phyloP scores from a whole-genome alignment of 2,329 filamentous ascomycete species.

The Cladosporium cucumerinum region DNA sequence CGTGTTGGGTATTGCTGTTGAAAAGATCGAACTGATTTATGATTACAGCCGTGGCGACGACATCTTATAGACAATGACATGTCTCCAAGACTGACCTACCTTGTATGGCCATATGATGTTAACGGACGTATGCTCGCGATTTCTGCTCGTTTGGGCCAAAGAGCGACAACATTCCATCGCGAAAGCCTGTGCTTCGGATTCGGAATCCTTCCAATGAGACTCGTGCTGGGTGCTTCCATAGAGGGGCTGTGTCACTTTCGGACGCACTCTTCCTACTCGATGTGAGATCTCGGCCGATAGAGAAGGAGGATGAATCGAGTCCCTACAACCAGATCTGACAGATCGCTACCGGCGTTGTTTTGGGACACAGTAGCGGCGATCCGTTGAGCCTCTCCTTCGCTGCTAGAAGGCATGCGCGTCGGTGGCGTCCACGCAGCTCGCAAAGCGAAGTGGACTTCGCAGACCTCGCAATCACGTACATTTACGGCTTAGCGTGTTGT shows the following conservation, averaged over 20 bases:
- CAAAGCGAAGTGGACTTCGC: not conserved
- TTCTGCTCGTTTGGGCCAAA: not conserved
- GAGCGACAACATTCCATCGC: not conserved
- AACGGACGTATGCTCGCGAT: constrained; percentile 5
- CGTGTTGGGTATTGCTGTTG: not conserved
- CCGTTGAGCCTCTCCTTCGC: not conserved
- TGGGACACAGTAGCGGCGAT: not conserved
- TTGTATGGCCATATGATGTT: not conserved
- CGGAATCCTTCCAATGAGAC: not conserved
- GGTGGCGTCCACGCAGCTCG: not conserved
- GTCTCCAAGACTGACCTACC: not conserved
- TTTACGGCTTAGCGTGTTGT: not conserved
- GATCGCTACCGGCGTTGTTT: not conserved
- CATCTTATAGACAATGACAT: not conserved
- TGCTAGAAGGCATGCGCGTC: not conserved
- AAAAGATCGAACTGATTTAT: not conserved
- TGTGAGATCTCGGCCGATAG: not conserved
- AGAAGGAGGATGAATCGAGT: not conserved
- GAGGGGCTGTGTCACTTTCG: not conserved
- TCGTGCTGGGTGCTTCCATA: not conserved
- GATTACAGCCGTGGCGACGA: not conserved
- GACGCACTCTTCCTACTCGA: not conserved
- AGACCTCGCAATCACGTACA: not conserved
- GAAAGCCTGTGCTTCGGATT: not conserved
- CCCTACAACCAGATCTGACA: not conserved